Evolutionary conservation across 1,284 basidiomycete species (phyloP), one percentile per base, ranked within the genome.

Genomic region (Ustilago nuda): DNA sequence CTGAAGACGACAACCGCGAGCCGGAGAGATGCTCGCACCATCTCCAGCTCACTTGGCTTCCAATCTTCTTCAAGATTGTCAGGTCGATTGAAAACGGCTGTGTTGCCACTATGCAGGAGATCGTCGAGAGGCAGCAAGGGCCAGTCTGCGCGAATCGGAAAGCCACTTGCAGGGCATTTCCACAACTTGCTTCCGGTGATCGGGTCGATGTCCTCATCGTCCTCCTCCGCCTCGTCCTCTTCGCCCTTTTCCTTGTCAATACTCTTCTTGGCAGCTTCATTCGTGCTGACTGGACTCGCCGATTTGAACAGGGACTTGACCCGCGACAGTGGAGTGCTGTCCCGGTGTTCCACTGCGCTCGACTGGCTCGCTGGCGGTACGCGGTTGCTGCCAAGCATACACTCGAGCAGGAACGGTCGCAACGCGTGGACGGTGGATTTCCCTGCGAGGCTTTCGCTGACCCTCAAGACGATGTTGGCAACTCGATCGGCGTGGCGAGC

Each of bases 21-120:
- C 3, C 90, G 82, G 4, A 95, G 87, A 6, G 90, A 89, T 0
- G 91, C 90, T 23, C 91, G 89, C 11, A 92, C 91, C 13, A 98
- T 87, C 35, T 95, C 92, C 13, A 90, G 88, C 86, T 98, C 95
- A 19, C 90, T 92, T 0, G 91, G 90, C 82, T 92, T 89, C 94
- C 94, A 97, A 6, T 89, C 88, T 0, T 87, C 78, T 1, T 94
- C 93, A 2, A 93, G 87, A 9, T 90, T 89, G 5, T 91, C 91
- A 0, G 93, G 94, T 8, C 91, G 90, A 56, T 85, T 83, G 58
- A 85, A 76, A 11, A 79, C 80, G 19, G 76, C 74, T 9, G 80
- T 77, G 27, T 73, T 78, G 43, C 61, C 83, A 45, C 76, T 79
- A 69, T 82, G 81, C 15, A 98, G 88, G 8, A 98, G 89, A 78